Percentiles rank a stretch among this genome's conserved stretches.
Evolutionary conservation across 163 green algal genomes (phyloP).

Genomic region (Volvox carteri): DNA sequence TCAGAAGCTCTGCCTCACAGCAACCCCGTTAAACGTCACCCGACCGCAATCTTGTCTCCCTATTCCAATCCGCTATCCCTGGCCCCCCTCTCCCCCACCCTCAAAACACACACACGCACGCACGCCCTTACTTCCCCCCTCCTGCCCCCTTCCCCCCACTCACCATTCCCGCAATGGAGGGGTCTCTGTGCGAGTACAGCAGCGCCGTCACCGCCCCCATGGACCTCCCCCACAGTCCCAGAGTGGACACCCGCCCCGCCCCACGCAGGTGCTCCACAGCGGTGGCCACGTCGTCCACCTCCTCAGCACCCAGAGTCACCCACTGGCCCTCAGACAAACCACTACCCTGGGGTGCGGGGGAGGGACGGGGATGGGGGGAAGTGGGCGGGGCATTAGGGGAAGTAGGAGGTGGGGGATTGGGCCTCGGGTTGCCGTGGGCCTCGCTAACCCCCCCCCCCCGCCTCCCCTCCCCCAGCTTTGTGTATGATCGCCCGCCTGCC

Average conservation of each 20-base stretch:
- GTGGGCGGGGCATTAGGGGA: neutral
- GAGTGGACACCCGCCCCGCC: slow-evolving; percentile 67
- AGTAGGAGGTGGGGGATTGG: neutral
- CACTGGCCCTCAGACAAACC: slow-evolving; percentile 93
- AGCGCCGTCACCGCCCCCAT: slow-evolving; percentile 98
- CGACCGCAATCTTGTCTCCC: no score
- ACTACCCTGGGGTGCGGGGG: slow-evolving; percentile 79
- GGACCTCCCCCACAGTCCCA: slow-evolving; percentile 95
- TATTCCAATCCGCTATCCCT: neutral
- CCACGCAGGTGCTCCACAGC: slow-evolving; percentile 76
- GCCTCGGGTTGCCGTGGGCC: neutral
- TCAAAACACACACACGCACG: neutral
- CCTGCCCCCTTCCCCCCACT: neutral
- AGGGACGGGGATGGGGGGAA: neutral
- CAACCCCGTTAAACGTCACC: no score
- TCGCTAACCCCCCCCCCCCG: neutral
- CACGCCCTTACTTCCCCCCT: neutral
- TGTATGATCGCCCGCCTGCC: neutral
- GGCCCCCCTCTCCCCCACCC: neutral
- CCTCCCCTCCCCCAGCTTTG: neutral
- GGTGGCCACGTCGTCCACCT: slow-evolving; percentile 90
- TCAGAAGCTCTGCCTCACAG: no score
- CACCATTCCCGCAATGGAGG: slow-evolving; percentile 75
- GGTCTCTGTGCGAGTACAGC: slow-evolving; percentile 80
- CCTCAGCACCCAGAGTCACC: slow-evolving; percentile 92